Base-by-base conservation (phyloP, 768 basidiomycete species). In the Boletus reticuloceps region DNA sequence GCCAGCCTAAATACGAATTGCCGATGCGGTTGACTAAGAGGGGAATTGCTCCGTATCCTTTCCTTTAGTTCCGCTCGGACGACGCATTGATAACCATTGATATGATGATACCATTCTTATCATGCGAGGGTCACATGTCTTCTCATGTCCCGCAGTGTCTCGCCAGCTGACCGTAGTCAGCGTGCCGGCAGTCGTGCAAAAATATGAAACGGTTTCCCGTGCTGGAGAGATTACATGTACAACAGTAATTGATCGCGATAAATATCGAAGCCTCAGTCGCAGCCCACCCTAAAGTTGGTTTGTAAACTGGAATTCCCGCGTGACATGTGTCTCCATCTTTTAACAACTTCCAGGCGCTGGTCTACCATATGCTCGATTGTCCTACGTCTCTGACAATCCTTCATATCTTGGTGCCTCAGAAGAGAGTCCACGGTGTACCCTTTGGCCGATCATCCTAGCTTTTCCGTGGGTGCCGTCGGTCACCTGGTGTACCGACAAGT, bases 401-500 rank as follows among this genome's bases (percentile, higher is more conserved):
- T 77, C 79, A 83, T 81, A 80, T 59, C 63, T 50, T 62, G 66
- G 69, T 64, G 79, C 81, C 84, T 85, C 72, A 86, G 81, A 86
- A 58, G n/a, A 63, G 74, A 57, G 52, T 32, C 8, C 36, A 68
- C 61, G 80, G 67, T 80, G 64, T 79, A 77, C 78, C 59, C 79
- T 82, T 85, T 82, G 85, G 84, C 85, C 71, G 79, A 70, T 63
- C 77, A 72, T 79, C 76, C 77, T 74, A 68, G 62, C 63, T 64
- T 29, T 12, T 59, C 60, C 62, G 62, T 79, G 79, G 81, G 72
- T 74, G 76, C 37, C 59, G 56, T 76, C 77, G 75, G 85, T 85
- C 85, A 86, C 84, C 84, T 82, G 76, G 81, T 80, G 81, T 76
- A 77, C 76, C 78, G 56, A 81, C 75, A 74, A n/a, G 13, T 25